A percentile compares a stretch with the other conserved stretches of the same genome.
phyloP scores from a whole-genome alignment of 176 grass and related monocot species.

The Dendrocalamus sinicus region DNA sequence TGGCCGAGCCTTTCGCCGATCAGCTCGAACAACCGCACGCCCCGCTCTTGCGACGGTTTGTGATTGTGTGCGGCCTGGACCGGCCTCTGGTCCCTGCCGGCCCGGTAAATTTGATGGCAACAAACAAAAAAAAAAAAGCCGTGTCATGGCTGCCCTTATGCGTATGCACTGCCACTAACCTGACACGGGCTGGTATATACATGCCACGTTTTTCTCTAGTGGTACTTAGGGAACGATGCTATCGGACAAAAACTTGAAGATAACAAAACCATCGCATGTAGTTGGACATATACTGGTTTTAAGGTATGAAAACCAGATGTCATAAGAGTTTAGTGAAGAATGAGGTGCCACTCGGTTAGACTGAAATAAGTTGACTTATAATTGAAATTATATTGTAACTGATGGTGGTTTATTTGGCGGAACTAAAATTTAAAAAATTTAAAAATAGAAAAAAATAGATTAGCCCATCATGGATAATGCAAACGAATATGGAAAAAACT shows the following conservation, averaged over 20 bases:
- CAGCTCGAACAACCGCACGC: not conserved
- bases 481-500: too few species aligned
- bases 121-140: not conserved
- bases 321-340: not conserved
- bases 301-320: not conserved
- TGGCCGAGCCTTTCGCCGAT: not conserved
- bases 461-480: too few species aligned
- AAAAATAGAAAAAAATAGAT: too few species aligned
- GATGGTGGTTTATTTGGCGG: too few species aligned
- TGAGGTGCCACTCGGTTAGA: too few species aligned
- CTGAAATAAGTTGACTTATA: too few species aligned
- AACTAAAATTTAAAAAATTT: too few species aligned
- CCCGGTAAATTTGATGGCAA: not conserved
- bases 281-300: not conserved
- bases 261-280: not conserved
- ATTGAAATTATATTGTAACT: too few species aligned
- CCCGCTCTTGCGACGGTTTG: not conserved
- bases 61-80: conserved; percentile 13
- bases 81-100: conserved; percentile 3
- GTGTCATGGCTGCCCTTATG: too few species aligned
- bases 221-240: too few species aligned
- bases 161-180: not conserved
- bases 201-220: too few species aligned
- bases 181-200: not conserved
- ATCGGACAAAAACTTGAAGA: too few species aligned